These are phyloP conservation scores for Henckelia pumila DNA, from an alignment of 257 asterid genomes.

Conservation along the genomic window DNA sequence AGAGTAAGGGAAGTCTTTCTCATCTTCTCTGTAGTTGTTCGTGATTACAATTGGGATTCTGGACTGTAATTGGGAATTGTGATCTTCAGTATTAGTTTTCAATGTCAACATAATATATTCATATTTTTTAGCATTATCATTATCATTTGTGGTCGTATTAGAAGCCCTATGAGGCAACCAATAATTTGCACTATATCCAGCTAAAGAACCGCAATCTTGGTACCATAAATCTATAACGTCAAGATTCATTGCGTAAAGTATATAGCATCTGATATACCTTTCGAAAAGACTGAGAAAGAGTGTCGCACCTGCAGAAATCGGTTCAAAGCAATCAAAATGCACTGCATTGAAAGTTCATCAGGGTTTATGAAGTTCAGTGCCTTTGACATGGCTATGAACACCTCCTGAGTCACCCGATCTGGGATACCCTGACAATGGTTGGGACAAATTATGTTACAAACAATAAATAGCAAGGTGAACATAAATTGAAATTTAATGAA, in stretches of 20 bases:
- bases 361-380: conserved; percentile 97
- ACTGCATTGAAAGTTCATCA: conserved; percentile 94
- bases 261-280: not conserved
- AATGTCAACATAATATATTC: no score
- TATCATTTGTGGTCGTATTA: no score
- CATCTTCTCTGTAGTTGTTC: no score
- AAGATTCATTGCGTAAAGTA: not conserved
- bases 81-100: no score
- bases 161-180: not conserved
- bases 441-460: conserved; percentile 4
- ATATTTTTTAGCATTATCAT: no score
- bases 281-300: not conserved
- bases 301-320: conserved; percentile 75
- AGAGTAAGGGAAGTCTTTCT: no score
- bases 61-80: no score
- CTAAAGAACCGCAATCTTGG: not conserved
- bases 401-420: conserved; percentile 80
- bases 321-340: conserved; percentile 92
- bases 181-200: not conserved
- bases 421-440: conserved; percentile 73
- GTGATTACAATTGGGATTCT: no score
- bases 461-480: not conserved
- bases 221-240: not conserved
- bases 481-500: not conserved
- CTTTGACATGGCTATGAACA: conserved; percentile 98